Conservation (phyloP, 306 rosid genomes). For the Dalbergia cultrata region DNA sequence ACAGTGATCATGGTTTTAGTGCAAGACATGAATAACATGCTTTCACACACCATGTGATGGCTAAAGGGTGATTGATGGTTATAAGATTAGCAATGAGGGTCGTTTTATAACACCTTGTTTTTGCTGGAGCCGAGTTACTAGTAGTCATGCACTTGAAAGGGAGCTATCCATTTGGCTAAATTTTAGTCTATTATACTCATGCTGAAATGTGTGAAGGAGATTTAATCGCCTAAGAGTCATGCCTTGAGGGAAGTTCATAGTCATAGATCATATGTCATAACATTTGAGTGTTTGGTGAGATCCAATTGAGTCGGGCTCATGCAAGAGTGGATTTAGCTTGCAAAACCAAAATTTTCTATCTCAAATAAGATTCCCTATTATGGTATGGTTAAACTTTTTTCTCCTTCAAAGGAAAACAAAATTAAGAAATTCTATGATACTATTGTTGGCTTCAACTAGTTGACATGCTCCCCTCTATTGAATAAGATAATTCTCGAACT, state of each 20-base stretch:
- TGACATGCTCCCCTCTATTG: too few relatives aligned
- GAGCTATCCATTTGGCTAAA: slow-evolving; percentile 41
- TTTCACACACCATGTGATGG: slow-evolving; percentile 16
- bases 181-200: slow-evolving; percentile 23
- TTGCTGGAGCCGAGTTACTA: slow-evolving; percentile 25
- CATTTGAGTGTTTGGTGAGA: background rate
- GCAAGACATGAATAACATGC: slow-evolving; percentile 15
- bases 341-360: background rate
- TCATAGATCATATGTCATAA: background rate
- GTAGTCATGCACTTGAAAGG: slow-evolving; percentile 51
- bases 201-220: background rate
- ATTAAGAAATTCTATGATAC: too few relatives aligned
- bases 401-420: too few relatives aligned
- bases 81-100: background rate
- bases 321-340: slow-evolving; percentile 37
- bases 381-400: too few relatives aligned
- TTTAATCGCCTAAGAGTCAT: slow-evolving; percentile 24
- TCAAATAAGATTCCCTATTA: background rate
- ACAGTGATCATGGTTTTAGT: slow-evolving; percentile 33
- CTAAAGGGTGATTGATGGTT: slow-evolving; percentile 32
- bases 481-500: too few relatives aligned
- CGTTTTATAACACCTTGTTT: slow-evolving; percentile 45
- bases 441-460: too few relatives aligned
- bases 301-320: slow-evolving; percentile 38
- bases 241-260: slow-evolving; percentile 20